Conservation (phyloP, 2,329 filamentous ascomycete species). For the Ascochyta pisi region DNA sequence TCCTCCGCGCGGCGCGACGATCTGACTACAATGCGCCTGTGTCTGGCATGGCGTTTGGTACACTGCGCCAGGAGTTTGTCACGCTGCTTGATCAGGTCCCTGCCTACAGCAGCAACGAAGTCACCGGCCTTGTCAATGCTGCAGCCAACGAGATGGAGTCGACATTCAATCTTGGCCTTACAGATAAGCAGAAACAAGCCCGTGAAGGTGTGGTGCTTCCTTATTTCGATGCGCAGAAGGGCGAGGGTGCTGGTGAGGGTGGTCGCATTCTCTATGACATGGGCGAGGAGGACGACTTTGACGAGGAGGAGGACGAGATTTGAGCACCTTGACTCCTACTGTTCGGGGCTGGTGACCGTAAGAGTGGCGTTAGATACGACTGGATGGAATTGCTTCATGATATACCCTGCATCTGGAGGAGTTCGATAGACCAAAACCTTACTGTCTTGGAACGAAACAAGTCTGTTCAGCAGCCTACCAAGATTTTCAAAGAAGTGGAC, state of each 20-base stretch:
- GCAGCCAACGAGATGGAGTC: constrained; percentile 53
- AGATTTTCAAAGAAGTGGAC: too few species aligned
- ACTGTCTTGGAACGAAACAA: neutral
- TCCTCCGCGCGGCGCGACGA: constrained; percentile 48
- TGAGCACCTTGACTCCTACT: neutral
- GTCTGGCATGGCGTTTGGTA: constrained; percentile 26
- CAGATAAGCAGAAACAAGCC: constrained; percentile 86
- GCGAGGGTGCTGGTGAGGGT: constrained; percentile 73
- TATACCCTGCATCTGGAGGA: constrained; percentile 11
- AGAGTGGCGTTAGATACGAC: neutral
- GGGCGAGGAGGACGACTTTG: constrained; percentile 95
- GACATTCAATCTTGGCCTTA: constrained; percentile 86
- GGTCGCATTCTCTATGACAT: constrained; percentile 96
- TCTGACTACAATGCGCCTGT: constrained; percentile 28
- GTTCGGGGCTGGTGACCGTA: neutral
- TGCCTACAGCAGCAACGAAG: constrained; percentile 39
- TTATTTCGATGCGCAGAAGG: constrained; percentile 95
- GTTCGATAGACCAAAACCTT: neutral
- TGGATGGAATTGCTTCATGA: neutral
- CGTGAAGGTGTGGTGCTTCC: constrained; percentile 89
- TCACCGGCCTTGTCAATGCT: constrained; percentile 34
- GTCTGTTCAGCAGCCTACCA: too few species aligned
- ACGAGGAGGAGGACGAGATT: constrained; percentile 94
- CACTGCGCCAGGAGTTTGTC: constrained; percentile 58
- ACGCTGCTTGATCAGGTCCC: constrained; percentile 77